Evolutionary conservation across 164 flowering plant genomes (phyloP), one percentile per base, ranked within the genome.

Genomic region (Cinnamomum chago): DNA sequence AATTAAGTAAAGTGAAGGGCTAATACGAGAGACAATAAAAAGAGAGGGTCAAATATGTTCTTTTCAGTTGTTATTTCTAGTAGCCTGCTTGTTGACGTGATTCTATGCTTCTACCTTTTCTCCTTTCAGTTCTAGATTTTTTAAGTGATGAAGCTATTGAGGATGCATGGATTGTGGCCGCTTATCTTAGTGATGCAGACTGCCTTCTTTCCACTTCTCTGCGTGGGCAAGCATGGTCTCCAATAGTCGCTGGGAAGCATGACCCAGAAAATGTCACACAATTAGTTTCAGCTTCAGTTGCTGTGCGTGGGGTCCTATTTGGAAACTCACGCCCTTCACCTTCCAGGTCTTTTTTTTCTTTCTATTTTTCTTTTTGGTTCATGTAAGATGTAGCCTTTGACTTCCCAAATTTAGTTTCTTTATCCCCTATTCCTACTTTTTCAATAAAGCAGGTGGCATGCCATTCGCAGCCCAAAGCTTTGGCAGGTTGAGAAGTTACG

Each of bases 171-270:
- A 72, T 78, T 70, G 88, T 92, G 66, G 73, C 86, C 73, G 87
- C 94, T 73, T 96, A 94, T 83, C 80, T 96, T 25, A 82, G 95
- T 77, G 99, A 96, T 73, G 88, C 95, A 18, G 99, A 96, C 81
- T 72, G 81, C 81, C 94, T 96, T 83, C 90, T 90, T 79, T 79
- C 90, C 70, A 58, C 76, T 65, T 65, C 88, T 76, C 79, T 73
- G 35, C 78, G 77, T 72, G 84, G 89, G 35, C 15, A 65, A 23
- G 27, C 69, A 13, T 47, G 24, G 73, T 30, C 80, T 22, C 64
- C 5, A 71, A 77, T 72, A 74, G 68, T 79, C n/a, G 33, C 74
- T 73, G 82, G 87, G 76, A 80, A 79, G 71, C 76, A 84, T 75
- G 93, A 88, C 71, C 80, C 81, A 40, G 95, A 90, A 72, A 90